Percentiles rank a stretch among this genome's conserved stretches.
phyloP scores from a whole-genome alignment of 2,329 filamentous ascomycete species.

The Xylogone sp. region DNA sequence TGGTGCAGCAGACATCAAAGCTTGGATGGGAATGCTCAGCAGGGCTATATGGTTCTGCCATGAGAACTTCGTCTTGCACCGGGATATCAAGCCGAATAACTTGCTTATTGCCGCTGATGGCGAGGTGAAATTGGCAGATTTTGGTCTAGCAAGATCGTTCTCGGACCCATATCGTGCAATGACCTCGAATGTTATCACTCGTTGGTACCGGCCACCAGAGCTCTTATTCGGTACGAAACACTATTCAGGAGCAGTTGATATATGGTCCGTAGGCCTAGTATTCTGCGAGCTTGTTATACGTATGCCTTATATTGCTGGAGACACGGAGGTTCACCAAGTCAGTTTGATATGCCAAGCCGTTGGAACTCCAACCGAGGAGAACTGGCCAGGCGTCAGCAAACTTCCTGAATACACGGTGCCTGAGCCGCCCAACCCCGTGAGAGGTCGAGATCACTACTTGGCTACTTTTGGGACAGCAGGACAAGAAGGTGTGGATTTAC shows the following conservation, averaged over 20 bases:
- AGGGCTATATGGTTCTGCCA: conserved; percentile 96
- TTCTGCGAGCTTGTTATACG: conserved; percentile 88
- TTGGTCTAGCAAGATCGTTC: conserved; percentile 86
- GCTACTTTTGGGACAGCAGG: conserved; percentile 77
- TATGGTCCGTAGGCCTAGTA: conserved; percentile 91
- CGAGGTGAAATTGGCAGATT: conserved; percentile 94
- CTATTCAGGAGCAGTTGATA: conserved; percentile 86
- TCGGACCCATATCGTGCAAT: conserved; percentile 84
- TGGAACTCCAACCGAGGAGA: conserved; percentile 88
- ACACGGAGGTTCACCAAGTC: conserved; percentile 83
- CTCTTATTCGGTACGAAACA: conserved; percentile 85
- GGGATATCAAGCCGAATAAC: conserved; percentile 99
- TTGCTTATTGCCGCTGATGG: conserved; percentile 89
- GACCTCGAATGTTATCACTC: conserved; percentile 93
- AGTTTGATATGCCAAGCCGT: conserved; percentile 78
- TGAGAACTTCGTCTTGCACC: conserved; percentile 87
- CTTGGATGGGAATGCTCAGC: conserved; percentile 97
- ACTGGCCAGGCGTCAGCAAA: conserved; percentile 87
- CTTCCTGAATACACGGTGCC: conserved; percentile 77
- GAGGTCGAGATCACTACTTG: conserved; percentile 69
- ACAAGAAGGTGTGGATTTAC: conserved; percentile 76
- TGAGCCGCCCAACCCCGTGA: conserved; percentile 50
- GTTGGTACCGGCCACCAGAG: conserved; percentile 95
- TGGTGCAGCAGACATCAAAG: conserved; percentile 86
- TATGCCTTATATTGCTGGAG: conserved; percentile 77